Base-by-base conservation (phyloP, 108 stramenopile genomes). In the Poteriospumella lacustris region DNA sequence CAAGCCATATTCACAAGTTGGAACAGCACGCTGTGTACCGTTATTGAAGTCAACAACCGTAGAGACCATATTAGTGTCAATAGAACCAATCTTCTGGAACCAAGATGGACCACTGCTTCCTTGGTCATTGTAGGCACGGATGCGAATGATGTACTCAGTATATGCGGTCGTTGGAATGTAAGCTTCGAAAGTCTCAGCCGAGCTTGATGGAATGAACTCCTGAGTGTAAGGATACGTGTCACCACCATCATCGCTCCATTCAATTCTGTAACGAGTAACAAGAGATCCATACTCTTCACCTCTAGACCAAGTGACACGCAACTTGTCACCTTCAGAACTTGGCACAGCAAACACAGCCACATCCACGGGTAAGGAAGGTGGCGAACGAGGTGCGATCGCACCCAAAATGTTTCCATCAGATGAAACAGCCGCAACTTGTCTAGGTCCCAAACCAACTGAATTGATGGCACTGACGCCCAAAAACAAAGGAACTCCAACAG, bases 51-150 rank as follows among this genome's bases (percentile, higher is more conserved):
- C 70, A 9, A 26, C 15, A 5, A 56, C 41, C 33, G 47, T 73
- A 73, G n/a, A 26, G 36, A 73, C 33, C 40, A 28, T 34, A n/a
- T n/a, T 73, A 26, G 70, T 42, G 42, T 39, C 70, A 73, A 9
- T 3, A 5, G 43, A 73, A 73, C 41, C 36, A 73, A 73, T 34
- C 26, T 12, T 33, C 24, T 3, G 9, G 36, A 34, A 73, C 70
- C 70, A 73, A 5, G 26, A 33, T 12, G 70, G 70, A 42, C 70
- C 70, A 42, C 19, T 3, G 3, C 44, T 26, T 33, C 70, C 70
- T 73, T 73, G 70, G 41, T 73, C 70, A 73, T 73, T 73, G 31
- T 34, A 3, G 3, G 43, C 44, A 26, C 70, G 36, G 9, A 73
- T 34, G 33, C 70, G 70, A 52, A 42, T 34, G 33, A 56, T 56